Evolutionary conservation across 2,329 filamentous ascomycete genomes (phyloP), one percentile per base, ranked within the genome.

Genomic region (Fusarium miscanthi): DNA sequence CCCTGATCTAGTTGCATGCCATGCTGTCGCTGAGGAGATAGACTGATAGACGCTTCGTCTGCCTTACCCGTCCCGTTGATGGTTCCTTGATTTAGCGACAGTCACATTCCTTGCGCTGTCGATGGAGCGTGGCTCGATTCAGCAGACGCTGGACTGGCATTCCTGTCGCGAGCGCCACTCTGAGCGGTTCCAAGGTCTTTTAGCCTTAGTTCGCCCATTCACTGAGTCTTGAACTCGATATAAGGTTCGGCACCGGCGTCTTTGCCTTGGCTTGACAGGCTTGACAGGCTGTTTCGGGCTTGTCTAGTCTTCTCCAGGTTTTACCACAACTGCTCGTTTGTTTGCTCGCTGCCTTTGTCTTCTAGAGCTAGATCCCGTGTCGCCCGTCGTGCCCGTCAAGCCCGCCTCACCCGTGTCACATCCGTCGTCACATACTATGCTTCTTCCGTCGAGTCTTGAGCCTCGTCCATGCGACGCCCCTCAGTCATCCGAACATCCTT

Each of bases 51-150:
- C 49, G 54, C 48, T 54, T 69, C 40, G 40, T 58, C 58, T 64
- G 43, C 67, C 70, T 74, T 71, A 72, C 70, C 66, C 69, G 70
- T 70, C 70, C 62, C 51, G 67, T 53, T 59, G 49, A 62, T 71
- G 62, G 70, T 73, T 71, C 70, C 62, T 71, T 59, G 70, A 56
- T 75, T 73, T 72, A 73, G 70, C 45, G 63, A 70, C 63, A 58
- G 62, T 76, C 74, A 73, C 74, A 76, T 76, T 76, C 74, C 74
- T 75, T n/a, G 60, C 59, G 54, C 61, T 66, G 68, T 59, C 53
- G 51, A 71, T 54, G 40, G 31, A 64, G 53, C 53, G 51, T 61
- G 57, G 37, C 53, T 67, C 63, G 52, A 74, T 63, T 54, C 48
- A 66, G 68, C 48, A 51, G 41, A 41, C 27, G 48, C 59, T 63